phyloP scores from a whole-genome alignment of 2,329 filamentous ascomycete genomes.

The Exophiala dermatitidis region DNA sequence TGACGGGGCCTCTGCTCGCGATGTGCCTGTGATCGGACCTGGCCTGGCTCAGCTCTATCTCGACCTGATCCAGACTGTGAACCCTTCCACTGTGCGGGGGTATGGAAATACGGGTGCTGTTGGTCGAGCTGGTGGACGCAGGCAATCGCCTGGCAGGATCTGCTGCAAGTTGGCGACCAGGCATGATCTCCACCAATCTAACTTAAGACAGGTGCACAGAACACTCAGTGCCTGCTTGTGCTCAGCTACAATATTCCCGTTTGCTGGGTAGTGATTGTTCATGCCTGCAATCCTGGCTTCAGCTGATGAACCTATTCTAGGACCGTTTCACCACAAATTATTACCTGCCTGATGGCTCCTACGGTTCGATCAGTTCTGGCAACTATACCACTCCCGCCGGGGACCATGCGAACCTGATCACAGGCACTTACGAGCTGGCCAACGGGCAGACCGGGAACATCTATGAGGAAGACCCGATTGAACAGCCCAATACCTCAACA shows the following conservation, averaged over 20 bases:
- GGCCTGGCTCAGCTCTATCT: conserved; percentile 30
- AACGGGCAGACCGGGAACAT: conserved; percentile 40
- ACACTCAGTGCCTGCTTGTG: conserved; percentile 39
- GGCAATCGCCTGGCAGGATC: conserved; percentile 10
- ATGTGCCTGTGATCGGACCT: conserved; percentile 29
- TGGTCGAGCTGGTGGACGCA: conserved; percentile 1
- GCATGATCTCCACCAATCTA: neutral
- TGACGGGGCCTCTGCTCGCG: conserved; percentile 26
- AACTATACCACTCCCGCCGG: conserved; percentile 36
- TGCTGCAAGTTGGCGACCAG: conserved; percentile 24
- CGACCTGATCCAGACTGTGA: conserved; percentile 29
- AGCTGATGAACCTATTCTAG: conserved; percentile 15
- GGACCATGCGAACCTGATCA: conserved; percentile 39
- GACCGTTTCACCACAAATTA: conserved; percentile 48
- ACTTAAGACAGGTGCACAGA: conserved; percentile 27
- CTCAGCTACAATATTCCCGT: conserved; percentile 39
- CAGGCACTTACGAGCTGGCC: conserved; percentile 38
- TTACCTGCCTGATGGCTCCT: conserved; percentile 42
- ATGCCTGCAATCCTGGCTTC: neutral
- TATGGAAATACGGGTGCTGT: neutral
- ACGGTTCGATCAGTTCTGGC: conserved; percentile 41
- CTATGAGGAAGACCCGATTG: conserved; percentile 33
- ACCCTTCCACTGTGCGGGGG: conserved; percentile 6
- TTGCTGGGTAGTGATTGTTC: conserved; percentile 36
- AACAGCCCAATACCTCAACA: conserved; percentile 40